Conservation (phyloP, 2,329 filamentous ascomycete species). For the Penicillium sp. region DNA sequence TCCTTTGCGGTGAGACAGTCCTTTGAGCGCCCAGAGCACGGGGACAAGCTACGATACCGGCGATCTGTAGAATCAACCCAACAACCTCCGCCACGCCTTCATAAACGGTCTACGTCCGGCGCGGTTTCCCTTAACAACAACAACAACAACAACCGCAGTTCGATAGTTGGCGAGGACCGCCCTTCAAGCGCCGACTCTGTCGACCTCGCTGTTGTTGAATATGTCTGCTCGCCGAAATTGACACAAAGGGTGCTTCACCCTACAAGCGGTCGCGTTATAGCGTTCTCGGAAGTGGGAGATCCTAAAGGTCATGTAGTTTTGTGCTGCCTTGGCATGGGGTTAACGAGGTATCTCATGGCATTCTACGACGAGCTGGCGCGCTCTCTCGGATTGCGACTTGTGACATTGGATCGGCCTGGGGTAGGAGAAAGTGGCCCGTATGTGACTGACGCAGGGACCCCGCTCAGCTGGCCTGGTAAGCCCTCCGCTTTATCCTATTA, state of each 20-base stretch:
- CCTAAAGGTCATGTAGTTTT: slow-evolving; percentile 90
- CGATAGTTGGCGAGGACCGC: slow-evolving; percentile 67
- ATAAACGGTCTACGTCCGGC: slow-evolving; percentile 47
- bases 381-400: slow-evolving; percentile 84
- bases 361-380: slow-evolving; percentile 96
- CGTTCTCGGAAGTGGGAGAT: slow-evolving; percentile 96
- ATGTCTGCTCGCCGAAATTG: slow-evolving; percentile 79
- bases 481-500: slow-evolving; percentile 17
- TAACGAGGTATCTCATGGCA: slow-evolving; percentile 93
- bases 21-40: slow-evolving; percentile 36
- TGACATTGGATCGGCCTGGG: slow-evolving; percentile 91
- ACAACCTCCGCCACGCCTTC: slow-evolving; percentile 33
- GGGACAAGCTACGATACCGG: slow-evolving; percentile 32
- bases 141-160: slow-evolving; percentile 35
- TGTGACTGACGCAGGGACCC: slow-evolving; percentile 79
- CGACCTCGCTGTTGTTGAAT: slow-evolving; percentile 84
- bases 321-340: slow-evolving; percentile 95
- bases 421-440: slow-evolving; percentile 91
- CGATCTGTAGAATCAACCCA: slow-evolving; percentile 34
- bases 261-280: slow-evolving; percentile 83
- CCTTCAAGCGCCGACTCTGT: slow-evolving; percentile 83
- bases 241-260: slow-evolving; percentile 89
- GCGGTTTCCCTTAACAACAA: slow-evolving; percentile 39
- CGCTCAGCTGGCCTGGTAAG: slow-evolving; percentile 91
- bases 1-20: slow-evolving; percentile 32